A percentile compares a stretch with the other conserved stretches of the same genome.
These are phyloP conservation scores for Aureobasidium sp. DNA, from an alignment of 2,329 filamentous ascomycete genomes.

Conservation along the genomic window DNA sequence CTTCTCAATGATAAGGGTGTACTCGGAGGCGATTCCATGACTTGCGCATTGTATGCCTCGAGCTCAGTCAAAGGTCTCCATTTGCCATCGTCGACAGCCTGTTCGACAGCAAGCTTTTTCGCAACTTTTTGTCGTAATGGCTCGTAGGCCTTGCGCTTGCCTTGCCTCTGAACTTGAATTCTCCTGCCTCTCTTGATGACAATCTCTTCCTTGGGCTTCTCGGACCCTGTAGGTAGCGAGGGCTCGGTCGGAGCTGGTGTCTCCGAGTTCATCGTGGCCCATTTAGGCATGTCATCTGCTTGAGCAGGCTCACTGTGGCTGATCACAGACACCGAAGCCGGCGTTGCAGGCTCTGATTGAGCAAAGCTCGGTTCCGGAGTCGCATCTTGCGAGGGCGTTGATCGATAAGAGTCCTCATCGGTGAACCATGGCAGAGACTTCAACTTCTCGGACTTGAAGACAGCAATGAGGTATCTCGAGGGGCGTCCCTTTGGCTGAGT, in stretches of 20 bases:
- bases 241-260: not conserved
- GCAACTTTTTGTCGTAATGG: conserved; percentile 1
- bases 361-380: not conserved
- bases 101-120: conserved; percentile 10
- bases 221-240: not conserved
- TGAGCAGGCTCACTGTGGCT: not conserved
- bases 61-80: conserved; percentile 4
- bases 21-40: not conserved
- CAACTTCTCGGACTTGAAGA: conserved; percentile 34
- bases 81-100: not conserved
- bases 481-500: conserved; percentile 32
- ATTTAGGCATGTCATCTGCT: not conserved
- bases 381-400: not conserved
- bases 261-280: not conserved
- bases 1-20: not conserved
- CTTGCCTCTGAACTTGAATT: conserved; percentile 6
- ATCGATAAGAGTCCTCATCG: not conserved
- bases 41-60: not conserved
- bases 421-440: conserved; percentile 32
- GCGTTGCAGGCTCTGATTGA: not conserved
- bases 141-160: conserved; percentile 9
- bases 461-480: conserved; percentile 36
- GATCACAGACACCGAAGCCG: not conserved
- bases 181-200: conserved; percentile 10
- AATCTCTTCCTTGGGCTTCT: not conserved